These are phyloP conservation scores for Austroboletus niveus DNA, from an alignment of 1,284 basidiomycete genomes.

Conservation along the genomic window DNA sequence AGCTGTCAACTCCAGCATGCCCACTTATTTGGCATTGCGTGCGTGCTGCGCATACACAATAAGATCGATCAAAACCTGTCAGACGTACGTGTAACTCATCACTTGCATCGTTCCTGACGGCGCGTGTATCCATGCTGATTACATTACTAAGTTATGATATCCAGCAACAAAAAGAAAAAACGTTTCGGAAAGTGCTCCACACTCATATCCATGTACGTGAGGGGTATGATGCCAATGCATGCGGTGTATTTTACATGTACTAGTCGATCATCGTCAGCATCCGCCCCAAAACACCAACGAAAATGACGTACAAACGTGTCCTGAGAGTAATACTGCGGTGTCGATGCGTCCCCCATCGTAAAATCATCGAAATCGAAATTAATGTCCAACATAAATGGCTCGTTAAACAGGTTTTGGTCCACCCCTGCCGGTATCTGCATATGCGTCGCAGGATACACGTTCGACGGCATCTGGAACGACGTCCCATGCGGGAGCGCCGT, in stretches of 20 bases:
- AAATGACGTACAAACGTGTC: constrained; percentile 22
- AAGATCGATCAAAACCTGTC: constrained; percentile 14
- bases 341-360: constrained; percentile 7
- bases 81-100: neutral
- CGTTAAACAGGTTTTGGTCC: constrained; percentile 31
- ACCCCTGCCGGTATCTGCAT: neutral
- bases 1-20: neutral
- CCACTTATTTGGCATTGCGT: neutral
- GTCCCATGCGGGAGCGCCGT: constrained; percentile 3
- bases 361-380: constrained; percentile 32
- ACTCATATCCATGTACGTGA: constrained; percentile 1
- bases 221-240: neutral
- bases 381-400: constrained; percentile 32
- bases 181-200: constrained; percentile 11
- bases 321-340: constrained; percentile 12
- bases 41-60: neutral
- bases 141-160: neutral
- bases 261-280: constrained; percentile 11
- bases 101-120: constrained; percentile 7
- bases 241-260: constrained; percentile 23
- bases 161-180: neutral
- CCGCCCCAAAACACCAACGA: neutral
- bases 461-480: constrained; percentile 7
- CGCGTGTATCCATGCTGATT: neutral
- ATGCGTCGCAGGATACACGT: constrained; percentile 1